Evolutionary conservation across 331 rosid genomes (phyloP), one percentile per base, ranked within the genome.

Genomic region (Acacia pycnantha): DNA sequence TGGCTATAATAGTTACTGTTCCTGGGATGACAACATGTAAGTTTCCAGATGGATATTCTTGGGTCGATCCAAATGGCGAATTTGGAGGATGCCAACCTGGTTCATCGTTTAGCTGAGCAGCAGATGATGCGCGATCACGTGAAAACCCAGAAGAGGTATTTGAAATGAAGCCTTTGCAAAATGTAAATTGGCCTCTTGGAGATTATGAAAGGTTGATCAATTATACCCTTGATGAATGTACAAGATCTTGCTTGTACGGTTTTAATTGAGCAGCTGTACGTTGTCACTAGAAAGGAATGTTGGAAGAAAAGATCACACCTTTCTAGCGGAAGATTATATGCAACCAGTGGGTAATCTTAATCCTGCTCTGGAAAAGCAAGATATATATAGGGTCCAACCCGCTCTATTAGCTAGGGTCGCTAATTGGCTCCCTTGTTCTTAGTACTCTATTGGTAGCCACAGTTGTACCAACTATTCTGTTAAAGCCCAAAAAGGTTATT

Each of bases 1-100:
- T 70, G 85, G 89, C 15, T 85, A 80, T 27, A 85, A 88, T 65
- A 88, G 91, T 73, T 83, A 83, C 21, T 88, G 91, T 33, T 74
- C 82, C 41, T 61, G 76, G 74, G 72, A 88, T 22, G 6, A n/a
- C 15, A 27, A 1, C 22, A 29, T 85, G 88, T 40, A 51, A 8
- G 1, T 88, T 89, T 74, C 84, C 86, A 26, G 35, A 80, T 33
- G 91, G 91, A 44, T 88, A 83, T 81, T 83, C 87, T 0, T n/a
- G 78, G 59, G 16, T 85, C 0, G 91, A 85, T 75, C 82, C 84
- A 37, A 74, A 72, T 26, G 47, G 83, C 66, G 35, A 64, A 40
- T 83, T 80, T 78, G 78, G 85, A 10, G 87, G 90, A 14, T 88
- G 90, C 47, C 75, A 54, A 47, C 76, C 85, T 16, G 67, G 83